Base-by-base conservation (phyloP, 2,329 filamentous ascomycete species). In the Calonectria pseudoturangicola region DNA sequence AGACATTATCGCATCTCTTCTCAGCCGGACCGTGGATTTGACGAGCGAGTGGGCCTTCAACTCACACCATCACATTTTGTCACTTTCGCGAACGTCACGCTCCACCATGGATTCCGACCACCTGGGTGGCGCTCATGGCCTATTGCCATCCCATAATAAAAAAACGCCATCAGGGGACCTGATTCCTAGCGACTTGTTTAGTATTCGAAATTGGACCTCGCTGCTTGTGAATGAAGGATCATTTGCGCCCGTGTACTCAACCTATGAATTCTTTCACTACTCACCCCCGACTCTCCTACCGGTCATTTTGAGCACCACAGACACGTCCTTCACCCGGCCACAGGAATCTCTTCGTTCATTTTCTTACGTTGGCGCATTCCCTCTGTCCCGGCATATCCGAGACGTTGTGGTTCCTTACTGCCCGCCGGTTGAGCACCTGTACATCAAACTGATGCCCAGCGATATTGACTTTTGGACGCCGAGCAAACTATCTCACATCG, bases 151-250 rank as follows among this genome's bases (percentile, higher is more conserved):
- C 1, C 68, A 75, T 3, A 58, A 65, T 1, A 54, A 54, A 71
- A 39, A 4, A 30, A 36, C 56, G 54, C 12, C 73, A 56, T 10
- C 73, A 25, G 70, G 65, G 7, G 66, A 76, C 25, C 74, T 79
- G 0, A 63, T 75, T 15, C 79, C 82, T 2, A 84, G 82, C 74
- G 81, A 80, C 13, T 83, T 95, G 0, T 88, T 94, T 54, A 87
- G 87, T 30, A 84, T 89, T n/a, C 88, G 89, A 1, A 89, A 89
- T 2, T 96, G 94, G 94, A 88, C 87, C 0, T 88, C 89, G 21
- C 78, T 95, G 0, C 85, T 89, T 2, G 89, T 95, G 75, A 96
- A 96, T 80, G 94, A 96, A 84, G 93, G 93, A 10, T 94, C 93
- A 0, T 94, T 91, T 5, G 88, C 93, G n/a, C 88, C 88, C 70